Base-by-base conservation (phyloP, 2,329 filamentous ascomycete genomes). In the Aureobasidium namibiae region DNA sequence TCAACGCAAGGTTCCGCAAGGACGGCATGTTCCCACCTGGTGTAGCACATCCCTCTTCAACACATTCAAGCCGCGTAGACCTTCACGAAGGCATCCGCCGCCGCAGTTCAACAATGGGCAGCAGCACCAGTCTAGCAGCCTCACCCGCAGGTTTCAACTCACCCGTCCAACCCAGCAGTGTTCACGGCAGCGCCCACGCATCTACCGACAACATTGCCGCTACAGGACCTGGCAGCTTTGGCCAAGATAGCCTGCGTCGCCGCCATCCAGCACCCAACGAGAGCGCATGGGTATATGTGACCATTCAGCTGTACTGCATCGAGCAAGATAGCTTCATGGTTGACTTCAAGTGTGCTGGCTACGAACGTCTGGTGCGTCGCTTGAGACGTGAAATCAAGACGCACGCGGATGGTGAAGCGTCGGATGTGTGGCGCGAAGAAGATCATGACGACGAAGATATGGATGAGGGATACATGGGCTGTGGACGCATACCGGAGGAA, bases 271-370 rank as follows among this genome's bases (percentile, higher is more conserved):
- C 77, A 46, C 69, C 75, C 3, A 78, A 83, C 56, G 84, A 90
- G 63, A 88, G 88, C 59, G 85, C 95, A n/a, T 92, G 89, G 70
- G 88, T 97, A 68, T 94, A 96, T 70, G 85, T 99, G 71, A 92
- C 95, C 65, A 96, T 99, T 63, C 94, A 96, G 72, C 86, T 96
- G 54, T 96, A 96, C 74, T 88, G 91, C 69, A 91, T 97, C 78
- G 92, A 97, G 72, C 85, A 86, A 60, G 88, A 89, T 59, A 92
- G 94, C 65, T 97, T 92, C 73, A 86, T 99, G 63, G 94, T 99
- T 50, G 94, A 99, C 72, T 99, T 99, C 80, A 97, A 96, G 72
- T 97, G 92, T 72, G 92, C 94, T 14, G 94, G 94, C 21, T 99
- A 99, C 74, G 94, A 99, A 76, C 90, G 94, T 59, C 87, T 92